Evolutionary conservation across 2,329 filamentous ascomycete genomes (phyloP).

Genomic region (Clarireedia monteithiana): DNA sequence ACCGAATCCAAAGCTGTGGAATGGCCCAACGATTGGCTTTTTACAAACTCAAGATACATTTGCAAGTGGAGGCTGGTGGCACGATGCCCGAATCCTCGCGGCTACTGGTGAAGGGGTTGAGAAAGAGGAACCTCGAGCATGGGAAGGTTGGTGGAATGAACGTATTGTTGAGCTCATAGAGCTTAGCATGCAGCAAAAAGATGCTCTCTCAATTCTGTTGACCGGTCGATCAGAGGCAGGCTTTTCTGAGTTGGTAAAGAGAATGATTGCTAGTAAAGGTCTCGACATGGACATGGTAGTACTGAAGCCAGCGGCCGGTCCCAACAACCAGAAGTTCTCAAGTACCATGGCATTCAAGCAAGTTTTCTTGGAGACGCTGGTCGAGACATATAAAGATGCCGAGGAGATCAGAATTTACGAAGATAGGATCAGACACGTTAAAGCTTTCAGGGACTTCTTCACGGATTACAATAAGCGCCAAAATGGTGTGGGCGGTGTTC

Average conservation of each 20-base stretch:
- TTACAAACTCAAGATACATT: constrained; percentile 71
- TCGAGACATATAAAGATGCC: constrained; percentile 78
- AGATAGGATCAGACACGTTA: constrained; percentile 60
- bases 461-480: constrained; percentile 61
- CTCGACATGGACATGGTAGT: constrained; percentile 84
- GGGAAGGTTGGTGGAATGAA: constrained; percentile 97
- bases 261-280: constrained; percentile 68
- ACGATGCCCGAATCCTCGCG: constrained; percentile 77
- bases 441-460: constrained; percentile 81
- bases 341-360: constrained; percentile 94
- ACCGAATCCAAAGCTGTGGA: constrained; percentile 86
- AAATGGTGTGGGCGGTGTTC: constrained; percentile 39
- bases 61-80: constrained; percentile 91
- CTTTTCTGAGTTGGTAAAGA: constrained; percentile 73
- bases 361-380: constrained; percentile 66
- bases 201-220: constrained; percentile 76
- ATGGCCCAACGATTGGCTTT: constrained; percentile 64
- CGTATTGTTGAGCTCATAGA: constrained; percentile 73
- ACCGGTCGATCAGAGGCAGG: constrained; percentile 75
- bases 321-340: constrained; percentile 67
- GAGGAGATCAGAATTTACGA: constrained; percentile 75
- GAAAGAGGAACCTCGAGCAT: constrained; percentile 73
- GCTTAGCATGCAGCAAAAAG: constrained; percentile 75
- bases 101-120: constrained; percentile 79
- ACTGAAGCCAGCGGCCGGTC: constrained; percentile 78